Evolutionary conservation across 139 green algal genomes (phyloP).

Genomic region (Ulvella scutata): DNA sequence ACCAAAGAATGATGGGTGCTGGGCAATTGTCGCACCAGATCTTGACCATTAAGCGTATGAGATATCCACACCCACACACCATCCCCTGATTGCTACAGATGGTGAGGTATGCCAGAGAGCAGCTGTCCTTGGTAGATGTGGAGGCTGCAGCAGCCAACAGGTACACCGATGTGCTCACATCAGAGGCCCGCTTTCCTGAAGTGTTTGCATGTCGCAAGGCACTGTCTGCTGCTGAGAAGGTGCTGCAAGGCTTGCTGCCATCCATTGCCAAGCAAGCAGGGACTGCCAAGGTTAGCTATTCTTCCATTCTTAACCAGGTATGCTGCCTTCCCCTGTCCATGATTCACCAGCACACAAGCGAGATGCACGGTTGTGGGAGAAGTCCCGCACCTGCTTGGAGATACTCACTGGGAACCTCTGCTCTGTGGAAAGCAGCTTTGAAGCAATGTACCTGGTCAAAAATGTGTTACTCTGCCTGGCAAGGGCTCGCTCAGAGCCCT

Average conservation of each 20-base stretch:
- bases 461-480: too few relatives aligned
- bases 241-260: constrained; percentile 21
- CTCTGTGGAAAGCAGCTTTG: too few relatives aligned
- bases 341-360: too few relatives aligned
- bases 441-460: too few relatives aligned
- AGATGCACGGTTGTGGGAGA: too few relatives aligned
- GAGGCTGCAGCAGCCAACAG: constrained; percentile 18
- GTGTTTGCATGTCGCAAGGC: constrained; percentile 14
- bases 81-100: background rate
- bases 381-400: too few relatives aligned
- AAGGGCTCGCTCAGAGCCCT: too few relatives aligned
- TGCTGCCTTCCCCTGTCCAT: background rate
- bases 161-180: constrained; percentile 13
- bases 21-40: too few relatives aligned
- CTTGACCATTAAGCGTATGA: too few relatives aligned
- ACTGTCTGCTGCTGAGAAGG: constrained; percentile 15
- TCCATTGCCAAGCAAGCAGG: constrained; percentile 18
- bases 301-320: constrained; percentile 25
- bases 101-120: background rate
- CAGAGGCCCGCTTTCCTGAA: constrained; percentile 7
- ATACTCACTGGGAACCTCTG: too few relatives aligned
- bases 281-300: constrained; percentile 17
- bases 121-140: constrained; percentile 15
- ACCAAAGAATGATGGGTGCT: too few relatives aligned
- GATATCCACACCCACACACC: too few relatives aligned